Evolutionary conservation across 169 alveolate genomes (phyloP).

Genomic region (Cryptosporidium bovis): DNA sequence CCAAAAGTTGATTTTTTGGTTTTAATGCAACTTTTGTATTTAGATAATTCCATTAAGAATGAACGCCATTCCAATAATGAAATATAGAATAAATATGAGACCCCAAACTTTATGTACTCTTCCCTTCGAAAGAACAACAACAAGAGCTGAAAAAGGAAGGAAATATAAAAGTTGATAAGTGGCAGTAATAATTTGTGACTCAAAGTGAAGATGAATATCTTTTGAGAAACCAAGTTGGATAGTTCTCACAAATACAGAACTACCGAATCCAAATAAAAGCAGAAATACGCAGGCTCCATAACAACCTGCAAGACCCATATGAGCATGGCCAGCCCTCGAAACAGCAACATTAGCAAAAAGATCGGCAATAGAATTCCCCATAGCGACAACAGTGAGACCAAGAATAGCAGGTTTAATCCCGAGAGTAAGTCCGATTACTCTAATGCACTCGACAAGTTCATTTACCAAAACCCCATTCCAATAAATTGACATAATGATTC

Average conservation of each 20-base stretch:
- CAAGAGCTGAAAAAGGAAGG: constrained; percentile 67
- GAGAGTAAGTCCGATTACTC: constrained; percentile 63
- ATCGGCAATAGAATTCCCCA: constrained; percentile 74
- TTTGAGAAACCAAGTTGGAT: constrained; percentile 38
- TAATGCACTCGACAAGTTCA: constrained; percentile 64
- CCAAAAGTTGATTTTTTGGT: background rate
- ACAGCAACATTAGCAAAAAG: constrained; percentile 74
- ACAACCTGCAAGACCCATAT: constrained; percentile 74
- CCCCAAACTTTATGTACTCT: constrained; percentile 72
- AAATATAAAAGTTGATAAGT: constrained; percentile 67
- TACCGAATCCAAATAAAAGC: constrained; percentile 58
- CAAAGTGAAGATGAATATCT: constrained; percentile 63
- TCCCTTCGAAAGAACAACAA: constrained; percentile 71
- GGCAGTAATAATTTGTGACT: constrained; percentile 63
- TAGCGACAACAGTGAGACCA: constrained; percentile 64
- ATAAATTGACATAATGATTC: constrained; percentile 56
- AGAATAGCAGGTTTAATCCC: constrained; percentile 71
- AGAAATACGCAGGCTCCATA: constrained; percentile 71
- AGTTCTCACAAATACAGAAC: constrained; percentile 68
- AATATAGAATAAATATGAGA: constrained; percentile 28
- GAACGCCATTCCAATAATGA: constrained; percentile 50
- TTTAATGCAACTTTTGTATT: background rate
- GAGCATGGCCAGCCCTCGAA: constrained; percentile 74
- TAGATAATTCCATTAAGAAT: constrained; percentile 33
- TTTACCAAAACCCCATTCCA: constrained; percentile 73